phyloP scores from a whole-genome alignment of 2,329 filamentous ascomycete species.

The Pseudogymnoascus sp. region DNA sequence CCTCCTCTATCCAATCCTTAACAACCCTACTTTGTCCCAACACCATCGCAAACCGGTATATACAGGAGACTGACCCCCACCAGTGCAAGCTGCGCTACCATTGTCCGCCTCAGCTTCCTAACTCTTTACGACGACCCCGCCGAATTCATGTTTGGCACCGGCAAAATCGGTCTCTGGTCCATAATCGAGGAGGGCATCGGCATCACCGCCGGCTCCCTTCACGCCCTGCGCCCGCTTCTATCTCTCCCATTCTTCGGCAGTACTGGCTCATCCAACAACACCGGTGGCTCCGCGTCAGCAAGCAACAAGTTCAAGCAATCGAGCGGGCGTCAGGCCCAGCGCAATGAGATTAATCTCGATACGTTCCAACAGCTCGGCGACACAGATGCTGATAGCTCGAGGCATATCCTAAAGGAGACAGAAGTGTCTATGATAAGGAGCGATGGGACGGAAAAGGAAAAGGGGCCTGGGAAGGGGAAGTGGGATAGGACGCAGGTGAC shows the following conservation, averaged over 20 bases:
- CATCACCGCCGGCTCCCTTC: conserved; percentile 40
- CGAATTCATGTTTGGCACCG: conserved; percentile 34
- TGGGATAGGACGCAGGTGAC: conserved; percentile 21
- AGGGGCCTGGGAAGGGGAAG: conserved; percentile 20
- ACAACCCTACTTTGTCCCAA: too few species aligned
- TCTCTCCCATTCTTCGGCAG: conserved; percentile 22
- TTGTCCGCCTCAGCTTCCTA: conserved; percentile 36
- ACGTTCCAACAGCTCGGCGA: conserved; percentile 18
- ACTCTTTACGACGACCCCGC: conserved; percentile 31
- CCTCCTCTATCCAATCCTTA: background rate
- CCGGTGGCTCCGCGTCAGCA: conserved; percentile 10
- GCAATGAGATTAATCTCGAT: conserved; percentile 16
- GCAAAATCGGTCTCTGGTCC: conserved; percentile 38
- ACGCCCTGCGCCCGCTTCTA: conserved; percentile 38
- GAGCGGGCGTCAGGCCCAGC: conserved; percentile 3
- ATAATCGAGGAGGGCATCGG: conserved; percentile 41
- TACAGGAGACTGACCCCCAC: conserved; percentile 13
- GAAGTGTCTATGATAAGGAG: conserved; percentile 20
- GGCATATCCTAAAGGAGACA: conserved; percentile 33
- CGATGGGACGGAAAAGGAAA: conserved; percentile 12
- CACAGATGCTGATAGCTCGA: conserved; percentile 28
- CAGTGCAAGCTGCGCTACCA: conserved; percentile 30
- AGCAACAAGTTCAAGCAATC: conserved; percentile 13
- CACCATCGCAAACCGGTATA: background rate
- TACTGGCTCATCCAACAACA: conserved; percentile 8